phyloP scores from a whole-genome alignment of 108 stramenopile species.

The Bacterosira constricta region DNA sequence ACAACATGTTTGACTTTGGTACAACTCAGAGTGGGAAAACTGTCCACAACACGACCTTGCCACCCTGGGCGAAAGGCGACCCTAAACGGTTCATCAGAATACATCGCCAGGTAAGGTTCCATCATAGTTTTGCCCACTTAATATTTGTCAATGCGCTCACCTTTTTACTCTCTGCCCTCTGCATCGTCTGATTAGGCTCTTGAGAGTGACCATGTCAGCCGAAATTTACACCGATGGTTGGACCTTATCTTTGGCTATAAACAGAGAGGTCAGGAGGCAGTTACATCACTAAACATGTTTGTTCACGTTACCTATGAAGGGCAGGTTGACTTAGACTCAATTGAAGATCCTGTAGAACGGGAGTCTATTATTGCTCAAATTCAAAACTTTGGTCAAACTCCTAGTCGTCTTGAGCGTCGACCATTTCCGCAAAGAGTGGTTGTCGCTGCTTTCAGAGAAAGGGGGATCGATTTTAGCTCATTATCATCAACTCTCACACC shows the following conservation, averaged over 20 bases:
- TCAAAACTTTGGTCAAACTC: conserved; percentile 98
- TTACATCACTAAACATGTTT: conserved; percentile 88
- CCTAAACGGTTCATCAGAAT: conserved; percentile 84
- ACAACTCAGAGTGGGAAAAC: conserved; percentile 75
- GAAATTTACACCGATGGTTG: conserved; percentile 93
- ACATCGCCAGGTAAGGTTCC: conserved; percentile 68
- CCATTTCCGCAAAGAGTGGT: conserved; percentile 72
- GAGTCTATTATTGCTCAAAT: conserved; percentile 96
- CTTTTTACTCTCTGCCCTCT: not conserved
- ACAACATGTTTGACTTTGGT: conserved; percentile 90
- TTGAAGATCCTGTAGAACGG: conserved; percentile 87
- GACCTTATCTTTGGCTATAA: conserved; percentile 98
- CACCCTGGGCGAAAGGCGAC: conserved; percentile 93
- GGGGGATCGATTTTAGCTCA: conserved; percentile 81
- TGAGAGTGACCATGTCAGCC: conserved; percentile 91
- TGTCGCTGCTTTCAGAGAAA: conserved; percentile 54
- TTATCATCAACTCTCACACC: conserved; percentile 88
- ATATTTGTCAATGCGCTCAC: too few species aligned
- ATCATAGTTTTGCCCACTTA: too few species aligned
- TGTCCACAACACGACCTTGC: conserved; percentile 91
- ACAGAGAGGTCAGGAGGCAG: conserved; percentile 89
- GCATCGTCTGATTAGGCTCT: conserved; percentile 67
- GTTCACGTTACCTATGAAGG: conserved; percentile 98
- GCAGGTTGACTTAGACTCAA: conserved; percentile 91
- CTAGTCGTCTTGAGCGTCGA: conserved; percentile 83